phyloP scores from a whole-genome alignment of 805 yeast genomes.

The Yamadazyma akitaensis region DNA sequence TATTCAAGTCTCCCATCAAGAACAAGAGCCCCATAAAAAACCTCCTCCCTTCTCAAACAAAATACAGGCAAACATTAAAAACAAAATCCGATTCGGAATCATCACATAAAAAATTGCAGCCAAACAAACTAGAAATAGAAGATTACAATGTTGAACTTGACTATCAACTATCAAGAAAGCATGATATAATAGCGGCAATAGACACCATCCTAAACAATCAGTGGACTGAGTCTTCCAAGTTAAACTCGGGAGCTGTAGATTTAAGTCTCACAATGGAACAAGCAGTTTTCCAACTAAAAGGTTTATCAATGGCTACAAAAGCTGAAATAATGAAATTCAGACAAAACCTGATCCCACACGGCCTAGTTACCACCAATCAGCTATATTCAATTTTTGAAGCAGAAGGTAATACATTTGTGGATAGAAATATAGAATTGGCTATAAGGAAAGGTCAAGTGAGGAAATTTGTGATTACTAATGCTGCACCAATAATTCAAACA shows the following conservation, averaged over 20 bases:
- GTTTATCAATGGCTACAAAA: constrained; percentile 31
- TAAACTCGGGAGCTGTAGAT: constrained; percentile 22
- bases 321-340: constrained; percentile 38
- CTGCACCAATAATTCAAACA: constrained; percentile 44
- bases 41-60: constrained; percentile 24
- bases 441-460: constrained; percentile 35
- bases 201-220: constrained; percentile 31
- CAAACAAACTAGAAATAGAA: constrained; percentile 5
- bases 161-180: constrained; percentile 29
- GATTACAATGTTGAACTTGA: constrained; percentile 41
- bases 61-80: constrained; percentile 17
- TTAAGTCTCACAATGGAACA: constrained; percentile 21
- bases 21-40: constrained; percentile 23
- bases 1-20: constrained; percentile 23
- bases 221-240: constrained; percentile 35
- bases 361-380: constrained; percentile 43
- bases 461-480: constrained; percentile 40
- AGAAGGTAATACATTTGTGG: constrained; percentile 49
- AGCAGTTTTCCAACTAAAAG: constrained; percentile 31
- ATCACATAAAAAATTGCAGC: constrained; percentile 5
- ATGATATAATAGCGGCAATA: constrained; percentile 31
- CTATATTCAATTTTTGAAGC: constrained; percentile 46
- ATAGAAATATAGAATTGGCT: constrained; percentile 38
- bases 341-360: constrained; percentile 31
- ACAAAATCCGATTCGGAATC: background rate